Evolutionary conservation across 495 filamentous ascomycete genomes (phyloP).

Genomic region (Trichoderma asperelloides): DNA sequence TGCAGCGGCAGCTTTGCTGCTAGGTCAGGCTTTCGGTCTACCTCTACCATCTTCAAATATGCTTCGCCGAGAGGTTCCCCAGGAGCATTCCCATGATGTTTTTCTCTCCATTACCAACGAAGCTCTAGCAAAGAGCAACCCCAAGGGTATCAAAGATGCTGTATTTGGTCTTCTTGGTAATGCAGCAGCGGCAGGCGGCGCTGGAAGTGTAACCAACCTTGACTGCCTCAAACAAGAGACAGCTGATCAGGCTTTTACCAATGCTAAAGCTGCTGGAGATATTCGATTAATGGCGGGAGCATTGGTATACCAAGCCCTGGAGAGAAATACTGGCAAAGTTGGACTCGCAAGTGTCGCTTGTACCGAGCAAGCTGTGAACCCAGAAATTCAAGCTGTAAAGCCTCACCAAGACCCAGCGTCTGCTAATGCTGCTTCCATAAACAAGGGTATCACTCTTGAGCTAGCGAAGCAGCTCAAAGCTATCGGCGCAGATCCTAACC

Average conservation of each 20-base stretch:
- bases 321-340: slow-evolving; percentile 53
- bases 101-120: slow-evolving; percentile 37
- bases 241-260: slow-evolving; percentile 63
- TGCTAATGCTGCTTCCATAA: slow-evolving; percentile 37
- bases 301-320: slow-evolving; percentile 52
- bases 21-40: background rate
- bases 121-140: slow-evolving; percentile 50
- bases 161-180: slow-evolving; percentile 59
- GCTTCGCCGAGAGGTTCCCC: slow-evolving; percentile 39
- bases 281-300: slow-evolving; percentile 47
- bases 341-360: slow-evolving; percentile 46
- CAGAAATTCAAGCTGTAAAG: slow-evolving; percentile 54
- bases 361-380: slow-evolving; percentile 54
- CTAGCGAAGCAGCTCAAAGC: slow-evolving; percentile 46
- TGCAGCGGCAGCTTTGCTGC: background rate
- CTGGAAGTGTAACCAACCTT: slow-evolving; percentile 46
- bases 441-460: slow-evolving; percentile 46
- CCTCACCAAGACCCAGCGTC: slow-evolving; percentile 60
- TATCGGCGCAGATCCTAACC: slow-evolving; percentile 48
- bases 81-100: slow-evolving; percentile 56
- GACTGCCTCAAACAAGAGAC: slow-evolving; percentile 60
- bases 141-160: slow-evolving; percentile 46
- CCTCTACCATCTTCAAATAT: background rate
- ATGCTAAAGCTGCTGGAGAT: slow-evolving; percentile 53
- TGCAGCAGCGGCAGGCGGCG: slow-evolving; percentile 47